A percentile compares a stretch with the other conserved stretches of the same genome.
Evolutionary conservation across 2,329 filamentous ascomycete species (phyloP).

Genomic region (Cercospora canescens): DNA sequence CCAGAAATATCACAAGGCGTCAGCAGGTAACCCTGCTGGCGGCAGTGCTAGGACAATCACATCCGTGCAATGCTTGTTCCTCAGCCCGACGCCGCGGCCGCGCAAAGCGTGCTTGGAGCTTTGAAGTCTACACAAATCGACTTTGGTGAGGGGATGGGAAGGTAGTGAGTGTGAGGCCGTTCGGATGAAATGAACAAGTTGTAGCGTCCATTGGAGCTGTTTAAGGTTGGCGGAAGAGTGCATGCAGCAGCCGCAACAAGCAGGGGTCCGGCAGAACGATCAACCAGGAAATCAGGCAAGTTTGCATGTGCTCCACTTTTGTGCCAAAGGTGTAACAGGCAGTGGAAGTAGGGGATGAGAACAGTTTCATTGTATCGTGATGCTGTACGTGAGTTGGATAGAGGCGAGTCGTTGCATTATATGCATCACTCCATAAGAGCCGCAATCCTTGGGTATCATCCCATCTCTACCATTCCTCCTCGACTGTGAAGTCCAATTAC

Average conservation of each 20-base stretch:
- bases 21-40: background rate
- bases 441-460: slow-evolving; percentile 1
- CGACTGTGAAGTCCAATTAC: background rate
- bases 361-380: background rate
- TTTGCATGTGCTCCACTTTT: background rate
- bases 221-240: background rate
- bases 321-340: background rate
- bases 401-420: background rate
- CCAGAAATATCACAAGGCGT: background rate
- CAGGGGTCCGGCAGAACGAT: background rate
- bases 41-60: background rate
- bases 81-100: background rate
- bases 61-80: background rate
- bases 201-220: background rate
- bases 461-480: background rate
- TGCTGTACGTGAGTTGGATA: background rate
- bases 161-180: background rate
- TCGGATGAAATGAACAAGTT: background rate
- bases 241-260: background rate
- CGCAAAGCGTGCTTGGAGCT: background rate
- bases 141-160: background rate
- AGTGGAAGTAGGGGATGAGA: background rate
- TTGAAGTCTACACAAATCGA: background rate
- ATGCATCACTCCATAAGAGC: background rate
- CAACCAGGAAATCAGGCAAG: background rate